A percentile compares a stretch with the other conserved stretches of the same genome.
These are phyloP conservation scores for Colletotrichum agaves DNA, from an alignment of 2,329 filamentous ascomycete species.

Conservation along the genomic window DNA sequence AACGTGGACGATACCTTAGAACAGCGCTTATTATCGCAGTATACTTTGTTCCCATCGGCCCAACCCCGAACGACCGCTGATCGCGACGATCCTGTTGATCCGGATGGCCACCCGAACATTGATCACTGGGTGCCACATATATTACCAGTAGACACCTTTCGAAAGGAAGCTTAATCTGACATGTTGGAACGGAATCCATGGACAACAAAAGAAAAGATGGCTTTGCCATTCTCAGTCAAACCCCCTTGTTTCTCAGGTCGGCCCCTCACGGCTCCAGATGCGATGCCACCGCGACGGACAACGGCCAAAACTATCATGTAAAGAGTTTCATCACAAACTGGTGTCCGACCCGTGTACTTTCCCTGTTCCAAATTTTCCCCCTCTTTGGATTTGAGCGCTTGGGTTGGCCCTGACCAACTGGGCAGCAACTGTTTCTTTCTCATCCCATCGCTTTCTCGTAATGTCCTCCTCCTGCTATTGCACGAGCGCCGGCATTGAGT, in stretches of 20 bases:
- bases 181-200: background rate
- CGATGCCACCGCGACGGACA: conserved; percentile 4
- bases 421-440: background rate
- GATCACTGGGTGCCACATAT: background rate
- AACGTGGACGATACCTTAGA: conserved; percentile 12
- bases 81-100: conserved; percentile 28
- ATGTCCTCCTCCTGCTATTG: background rate
- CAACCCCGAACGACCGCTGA: conserved; percentile 18
- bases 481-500: background rate
- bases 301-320: background rate
- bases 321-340: conserved; percentile 7
- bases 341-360: background rate
- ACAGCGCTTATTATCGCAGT: background rate
- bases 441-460: background rate
- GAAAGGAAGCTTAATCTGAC: background rate
- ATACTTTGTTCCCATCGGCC: conserved; percentile 1
- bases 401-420: background rate
- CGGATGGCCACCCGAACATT: conserved; percentile 9
- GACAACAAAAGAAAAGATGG: background rate
- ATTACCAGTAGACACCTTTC: background rate
- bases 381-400: conserved; percentile 14
- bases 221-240: background rate
- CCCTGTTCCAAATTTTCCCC: background rate
- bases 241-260: conserved; percentile 10
- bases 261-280: conserved; percentile 9